Evolutionary conservation across 371 early-diverging fungal genomes (phyloP).

Genomic region (Mortierella sp.): DNA sequence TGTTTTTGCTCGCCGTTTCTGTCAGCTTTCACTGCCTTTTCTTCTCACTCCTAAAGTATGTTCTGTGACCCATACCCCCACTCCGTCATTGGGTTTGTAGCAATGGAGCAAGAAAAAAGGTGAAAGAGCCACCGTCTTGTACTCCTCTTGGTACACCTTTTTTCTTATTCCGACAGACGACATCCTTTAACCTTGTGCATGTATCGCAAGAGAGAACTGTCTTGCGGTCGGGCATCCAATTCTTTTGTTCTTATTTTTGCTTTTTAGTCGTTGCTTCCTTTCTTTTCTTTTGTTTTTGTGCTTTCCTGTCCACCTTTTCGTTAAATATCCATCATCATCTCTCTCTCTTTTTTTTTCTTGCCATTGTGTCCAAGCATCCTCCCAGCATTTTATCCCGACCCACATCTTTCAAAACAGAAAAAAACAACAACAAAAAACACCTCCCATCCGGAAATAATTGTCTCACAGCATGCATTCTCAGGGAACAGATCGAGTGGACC

Average conservation of each 20-base stretch:
- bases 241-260: slow-evolving; percentile 9
- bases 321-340: neutral
- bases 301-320: too few species aligned
- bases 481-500: neutral
- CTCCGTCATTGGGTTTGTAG: neutral
- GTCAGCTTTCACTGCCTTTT: neutral
- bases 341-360: neutral
- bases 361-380: neutral
- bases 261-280: neutral
- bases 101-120: neutral
- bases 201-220: neutral
- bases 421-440: neutral
- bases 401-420: neutral
- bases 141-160: neutral
- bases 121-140: neutral
- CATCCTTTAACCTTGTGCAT: neutral
- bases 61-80: neutral
- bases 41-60: neutral
- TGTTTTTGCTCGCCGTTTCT: neutral
- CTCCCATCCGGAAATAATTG: neutral
- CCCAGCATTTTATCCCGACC: too few species aligned
- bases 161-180: neutral
- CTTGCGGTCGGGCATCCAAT: neutral
- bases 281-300: neutral
- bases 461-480: neutral